phyloP scores from a whole-genome alignment of 2,329 filamentous ascomycete species.

The Cladophialophora immunda region DNA sequence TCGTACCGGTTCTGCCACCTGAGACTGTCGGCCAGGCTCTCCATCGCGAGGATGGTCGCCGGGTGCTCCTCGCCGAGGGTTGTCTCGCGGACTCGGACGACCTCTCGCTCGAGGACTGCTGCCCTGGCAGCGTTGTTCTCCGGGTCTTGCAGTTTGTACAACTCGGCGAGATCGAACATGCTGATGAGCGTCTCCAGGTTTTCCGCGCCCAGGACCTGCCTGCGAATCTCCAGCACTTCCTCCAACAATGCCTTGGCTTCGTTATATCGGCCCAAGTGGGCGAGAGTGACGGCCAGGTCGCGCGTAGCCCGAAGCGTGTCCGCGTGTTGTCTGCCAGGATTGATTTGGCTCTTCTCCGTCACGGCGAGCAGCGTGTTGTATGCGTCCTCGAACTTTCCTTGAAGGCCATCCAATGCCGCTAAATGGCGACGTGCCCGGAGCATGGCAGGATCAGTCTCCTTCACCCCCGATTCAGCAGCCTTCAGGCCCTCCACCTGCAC shows the following conservation, averaged over 20 bases:
- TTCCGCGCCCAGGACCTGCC: conserved; percentile 40
- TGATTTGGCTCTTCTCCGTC: conserved; percentile 34
- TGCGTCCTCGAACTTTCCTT: conserved; percentile 37
- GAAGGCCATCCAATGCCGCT: conserved; percentile 34
- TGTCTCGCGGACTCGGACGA: not conserved
- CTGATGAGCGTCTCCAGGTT: conserved; percentile 42
- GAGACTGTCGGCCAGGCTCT: not conserved
- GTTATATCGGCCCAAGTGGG: conserved; percentile 31
- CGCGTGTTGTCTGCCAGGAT: conserved; percentile 42
- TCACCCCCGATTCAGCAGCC: not conserved
- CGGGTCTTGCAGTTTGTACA: conserved; percentile 9
- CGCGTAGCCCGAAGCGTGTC: conserved; percentile 42
- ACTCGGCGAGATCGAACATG: conserved; percentile 37
- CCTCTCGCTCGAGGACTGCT: not conserved
- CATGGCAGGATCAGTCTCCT: not conserved
- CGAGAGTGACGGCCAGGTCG: conserved; percentile 38
- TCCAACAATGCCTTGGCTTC: conserved; percentile 36
- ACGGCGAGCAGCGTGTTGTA: conserved; percentile 21
- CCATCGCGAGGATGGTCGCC: not conserved
- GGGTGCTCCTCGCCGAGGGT: not conserved
- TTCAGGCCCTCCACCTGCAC: not conserved
- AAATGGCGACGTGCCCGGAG: not conserved
- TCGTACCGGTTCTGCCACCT: not conserved
- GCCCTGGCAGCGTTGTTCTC: not conserved
- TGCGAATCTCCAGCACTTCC: conserved; percentile 34